Conservation (phyloP, 345 rosid species). For the Moricandia arvensis region DNA sequence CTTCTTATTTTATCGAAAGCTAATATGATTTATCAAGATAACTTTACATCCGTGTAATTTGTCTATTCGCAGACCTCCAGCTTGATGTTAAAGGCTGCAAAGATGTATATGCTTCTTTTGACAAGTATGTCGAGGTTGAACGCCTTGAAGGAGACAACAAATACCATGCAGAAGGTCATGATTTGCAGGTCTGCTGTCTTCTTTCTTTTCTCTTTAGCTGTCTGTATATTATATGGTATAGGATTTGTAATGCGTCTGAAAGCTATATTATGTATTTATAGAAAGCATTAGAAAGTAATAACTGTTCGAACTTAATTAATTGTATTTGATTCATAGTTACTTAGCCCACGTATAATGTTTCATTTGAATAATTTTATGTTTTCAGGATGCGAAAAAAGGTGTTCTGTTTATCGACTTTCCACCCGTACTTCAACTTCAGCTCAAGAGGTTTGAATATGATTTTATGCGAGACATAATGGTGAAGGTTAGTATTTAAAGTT, state of each 20-base stretch:
- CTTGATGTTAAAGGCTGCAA: background rate
- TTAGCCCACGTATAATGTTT: background rate
- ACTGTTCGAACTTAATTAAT: background rate
- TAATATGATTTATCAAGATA: slow-evolving; percentile 14
- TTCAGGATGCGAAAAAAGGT: background rate
- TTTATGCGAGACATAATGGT: background rate
- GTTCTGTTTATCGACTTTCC: background rate
- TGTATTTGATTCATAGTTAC: background rate
- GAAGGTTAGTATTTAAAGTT: background rate
- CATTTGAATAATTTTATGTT: background rate
- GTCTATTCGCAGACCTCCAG: slow-evolving; percentile 37
- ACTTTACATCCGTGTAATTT: slow-evolving; percentile 11
- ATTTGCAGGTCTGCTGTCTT: background rate
- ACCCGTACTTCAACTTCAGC: background rate
- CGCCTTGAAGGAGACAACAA: background rate
- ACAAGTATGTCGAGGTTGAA: background rate
- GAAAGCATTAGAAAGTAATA: background rate
- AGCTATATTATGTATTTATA: background rate
- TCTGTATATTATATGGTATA: background rate
- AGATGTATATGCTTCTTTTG: background rate
- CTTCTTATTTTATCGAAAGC: slow-evolving; percentile 2
- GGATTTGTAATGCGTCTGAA: background rate
- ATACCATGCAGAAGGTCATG: background rate
- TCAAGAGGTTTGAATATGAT: background rate
- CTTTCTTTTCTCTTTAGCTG: background rate